phyloP scores from a whole-genome alignment of 2,329 filamentous ascomycete genomes.

The Colletotrichum sp. region DNA sequence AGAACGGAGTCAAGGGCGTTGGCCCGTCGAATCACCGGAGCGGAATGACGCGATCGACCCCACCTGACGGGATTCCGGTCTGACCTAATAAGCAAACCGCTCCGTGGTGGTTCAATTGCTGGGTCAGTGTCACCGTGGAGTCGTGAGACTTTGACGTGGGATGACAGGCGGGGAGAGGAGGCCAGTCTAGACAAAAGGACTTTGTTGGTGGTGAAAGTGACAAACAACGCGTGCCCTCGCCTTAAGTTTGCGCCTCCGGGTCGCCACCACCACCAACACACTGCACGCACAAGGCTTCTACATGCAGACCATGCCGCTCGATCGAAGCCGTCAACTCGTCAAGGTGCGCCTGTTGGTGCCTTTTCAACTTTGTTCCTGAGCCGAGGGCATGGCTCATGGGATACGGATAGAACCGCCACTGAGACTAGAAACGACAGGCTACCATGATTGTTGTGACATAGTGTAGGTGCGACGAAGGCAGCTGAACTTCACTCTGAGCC shows the following conservation, averaged over 20 bases:
- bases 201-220: neutral
- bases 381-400: neutral
- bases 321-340: neutral
- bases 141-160: neutral
- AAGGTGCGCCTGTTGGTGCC: neutral
- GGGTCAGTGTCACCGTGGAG: neutral
- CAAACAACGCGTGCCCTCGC: neutral
- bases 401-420: neutral
- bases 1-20: neutral
- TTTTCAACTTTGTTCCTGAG: neutral
- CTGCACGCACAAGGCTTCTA: neutral
- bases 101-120: neutral
- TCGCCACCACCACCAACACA: neutral
- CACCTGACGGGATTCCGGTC: neutral
- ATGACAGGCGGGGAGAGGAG: neutral
- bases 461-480: neutral
- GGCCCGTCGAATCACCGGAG: neutral
- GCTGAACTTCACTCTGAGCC: neutral
- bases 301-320: neutral
- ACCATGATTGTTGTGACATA: neutral
- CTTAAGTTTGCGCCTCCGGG: neutral
- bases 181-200: neutral
- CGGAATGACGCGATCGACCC: neutral
- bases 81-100: neutral
- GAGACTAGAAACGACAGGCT: neutral